These are phyloP conservation scores for Gynostemma pentaphyllum DNA, from an alignment of 306 rosid species.

Conservation along the genomic window DNA sequence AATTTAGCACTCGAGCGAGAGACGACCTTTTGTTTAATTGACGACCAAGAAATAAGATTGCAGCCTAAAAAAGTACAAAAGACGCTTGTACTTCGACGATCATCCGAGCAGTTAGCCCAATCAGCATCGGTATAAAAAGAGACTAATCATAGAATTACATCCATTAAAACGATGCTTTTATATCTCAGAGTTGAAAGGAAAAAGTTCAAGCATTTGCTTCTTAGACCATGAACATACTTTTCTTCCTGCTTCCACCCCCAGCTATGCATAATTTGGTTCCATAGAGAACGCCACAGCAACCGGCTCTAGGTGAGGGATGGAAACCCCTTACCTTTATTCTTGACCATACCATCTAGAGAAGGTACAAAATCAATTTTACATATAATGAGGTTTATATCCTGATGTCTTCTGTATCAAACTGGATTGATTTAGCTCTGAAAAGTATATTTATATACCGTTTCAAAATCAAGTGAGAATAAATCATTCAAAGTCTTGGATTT, in stretches of 20 bases:
- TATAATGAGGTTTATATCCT: constrained; percentile 1
- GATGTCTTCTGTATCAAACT: not conserved
- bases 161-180: not conserved
- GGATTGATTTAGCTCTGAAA: constrained; percentile 8
- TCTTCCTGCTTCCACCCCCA: constrained; percentile 92
- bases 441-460: constrained; percentile 44
- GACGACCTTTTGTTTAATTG: too few relatives aligned
- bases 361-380: constrained; percentile 18
- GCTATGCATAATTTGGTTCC: constrained; percentile 91
- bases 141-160: not conserved
- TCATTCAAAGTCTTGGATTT: constrained; percentile 73
- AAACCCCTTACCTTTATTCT: constrained; percentile 69
- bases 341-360: constrained; percentile 86
- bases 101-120: too few relatives aligned
- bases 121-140: too few relatives aligned
- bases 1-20: too few relatives aligned
- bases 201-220: constrained; percentile 10
- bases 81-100: too few relatives aligned
- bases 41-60: too few relatives aligned
- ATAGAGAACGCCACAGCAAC: constrained; percentile 72
- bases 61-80: too few relatives aligned
- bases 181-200: not conserved
- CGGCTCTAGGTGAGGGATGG: constrained; percentile 93
- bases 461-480: constrained; percentile 84
- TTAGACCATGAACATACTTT: constrained; percentile 40